Conservation (phyloP, 495 filamentous ascomycete species). For the Pseudevernia furfuracea region DNA sequence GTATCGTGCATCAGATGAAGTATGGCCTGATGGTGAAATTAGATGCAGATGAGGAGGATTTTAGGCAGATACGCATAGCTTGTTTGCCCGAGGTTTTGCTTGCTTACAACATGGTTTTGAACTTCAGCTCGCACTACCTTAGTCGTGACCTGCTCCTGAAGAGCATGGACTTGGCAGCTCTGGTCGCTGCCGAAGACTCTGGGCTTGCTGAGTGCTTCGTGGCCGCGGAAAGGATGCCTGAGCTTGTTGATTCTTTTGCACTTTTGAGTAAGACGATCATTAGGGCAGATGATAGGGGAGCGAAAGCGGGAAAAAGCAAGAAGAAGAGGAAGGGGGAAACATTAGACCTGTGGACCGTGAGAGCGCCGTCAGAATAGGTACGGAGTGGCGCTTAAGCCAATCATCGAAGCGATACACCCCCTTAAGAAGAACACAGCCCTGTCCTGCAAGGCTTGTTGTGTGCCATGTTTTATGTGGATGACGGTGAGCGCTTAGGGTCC, state of each 20-base stretch:
- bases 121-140: slow-evolving; percentile 57
- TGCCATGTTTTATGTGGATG: not conserved
- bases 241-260: slow-evolving; percentile 70
- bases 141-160: slow-evolving; percentile 59
- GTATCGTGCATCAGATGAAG: not conserved
- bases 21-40: slow-evolving; percentile 18
- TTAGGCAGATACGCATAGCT: slow-evolving; percentile 52
- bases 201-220: slow-evolving; percentile 60
- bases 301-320: slow-evolving; percentile 39
- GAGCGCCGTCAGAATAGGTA: slow-evolving; percentile 3
- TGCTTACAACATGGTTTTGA: slow-evolving; percentile 67
- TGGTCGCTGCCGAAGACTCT: slow-evolving; percentile 56
- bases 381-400: not conserved
- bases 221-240: slow-evolving; percentile 59
- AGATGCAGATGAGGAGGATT: slow-evolving; percentile 39
- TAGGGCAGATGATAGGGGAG: slow-evolving; percentile 44
- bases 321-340: slow-evolving; percentile 41
- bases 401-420: not conserved
- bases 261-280: slow-evolving; percentile 66
- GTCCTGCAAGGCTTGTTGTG: not conserved
- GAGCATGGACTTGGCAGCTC: slow-evolving; percentile 67
- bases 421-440: not conserved
- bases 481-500: not conserved
- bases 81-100: slow-evolving; percentile 79
- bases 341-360: slow-evolving; percentile 40